phyloP scores from a whole-genome alignment of 2,329 filamentous ascomycete genomes.

The Neofusicoccum sp. region DNA sequence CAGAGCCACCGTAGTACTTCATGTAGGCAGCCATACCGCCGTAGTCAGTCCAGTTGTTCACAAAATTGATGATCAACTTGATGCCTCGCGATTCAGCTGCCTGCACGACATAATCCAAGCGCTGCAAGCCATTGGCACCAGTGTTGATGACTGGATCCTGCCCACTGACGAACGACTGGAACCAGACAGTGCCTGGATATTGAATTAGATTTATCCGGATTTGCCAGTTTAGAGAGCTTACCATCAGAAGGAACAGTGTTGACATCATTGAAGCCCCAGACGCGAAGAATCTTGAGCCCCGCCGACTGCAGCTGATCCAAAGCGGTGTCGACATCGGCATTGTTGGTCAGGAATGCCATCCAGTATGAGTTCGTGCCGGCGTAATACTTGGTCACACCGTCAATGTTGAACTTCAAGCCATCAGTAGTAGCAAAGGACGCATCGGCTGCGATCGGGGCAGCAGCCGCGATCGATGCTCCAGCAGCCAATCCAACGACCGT shows the following conservation, averaged over 20 bases:
- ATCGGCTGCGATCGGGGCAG: slow-evolving; percentile 18
- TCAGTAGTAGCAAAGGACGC: slow-evolving; percentile 33
- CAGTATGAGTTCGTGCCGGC: slow-evolving; percentile 61
- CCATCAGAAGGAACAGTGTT: slow-evolving; percentile 31
- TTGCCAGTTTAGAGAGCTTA: slow-evolving; percentile 24
- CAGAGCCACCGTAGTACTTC: slow-evolving; percentile 55
- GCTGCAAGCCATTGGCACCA: slow-evolving; percentile 63
- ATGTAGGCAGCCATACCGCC: slow-evolving; percentile 65
- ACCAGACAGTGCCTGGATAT: slow-evolving; percentile 51
- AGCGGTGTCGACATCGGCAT: slow-evolving; percentile 58
- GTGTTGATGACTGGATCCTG: slow-evolving; percentile 61
- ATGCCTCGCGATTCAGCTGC: slow-evolving; percentile 62
- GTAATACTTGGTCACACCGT: slow-evolving; percentile 46
- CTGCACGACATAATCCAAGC: slow-evolving; percentile 66
- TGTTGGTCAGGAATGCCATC: slow-evolving; percentile 56
- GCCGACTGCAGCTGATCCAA: slow-evolving; percentile 51
- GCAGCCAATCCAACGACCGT: slow-evolving; percentile 27
- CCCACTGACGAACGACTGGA: slow-evolving; percentile 55
- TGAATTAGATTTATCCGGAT: not conserved
- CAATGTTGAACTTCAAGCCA: slow-evolving; percentile 39
- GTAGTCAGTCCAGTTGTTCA: slow-evolving; percentile 72
- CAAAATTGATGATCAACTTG: slow-evolving; percentile 64
- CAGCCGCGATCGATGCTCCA: slow-evolving; percentile 21
- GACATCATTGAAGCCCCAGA: slow-evolving; percentile 67
- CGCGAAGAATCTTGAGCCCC: slow-evolving; percentile 60